Conservation (phyloP, 179 eudicot species). For the Heliamphora pulchella region DNA sequence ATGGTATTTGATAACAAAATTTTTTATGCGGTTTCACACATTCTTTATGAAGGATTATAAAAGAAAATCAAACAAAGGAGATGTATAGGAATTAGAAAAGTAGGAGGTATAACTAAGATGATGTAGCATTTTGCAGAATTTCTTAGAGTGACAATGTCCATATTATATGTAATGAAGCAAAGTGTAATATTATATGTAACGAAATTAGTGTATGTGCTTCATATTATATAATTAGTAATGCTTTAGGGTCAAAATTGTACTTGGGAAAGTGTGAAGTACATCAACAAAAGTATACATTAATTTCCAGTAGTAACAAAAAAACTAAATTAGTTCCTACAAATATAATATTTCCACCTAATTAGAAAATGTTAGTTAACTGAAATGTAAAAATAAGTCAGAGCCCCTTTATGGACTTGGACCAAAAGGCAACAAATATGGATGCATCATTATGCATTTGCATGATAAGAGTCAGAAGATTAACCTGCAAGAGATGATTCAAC, state of each 20-base stretch:
- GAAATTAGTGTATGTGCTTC: background rate
- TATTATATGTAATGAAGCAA: too few species aligned
- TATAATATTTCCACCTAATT: background rate
- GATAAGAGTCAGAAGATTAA: conserved; percentile 14
- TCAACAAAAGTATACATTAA: background rate
- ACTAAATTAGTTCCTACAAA: background rate
- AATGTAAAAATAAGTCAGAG: background rate
- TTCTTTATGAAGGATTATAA: background rate
- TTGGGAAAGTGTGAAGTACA: background rate
- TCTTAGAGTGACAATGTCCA: background rate
- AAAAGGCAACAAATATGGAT: background rate
- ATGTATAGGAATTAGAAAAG: background rate
- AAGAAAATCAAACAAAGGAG: background rate
- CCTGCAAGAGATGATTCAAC: conserved; percentile 53
- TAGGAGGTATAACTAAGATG: background rate
- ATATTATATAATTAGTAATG: background rate
- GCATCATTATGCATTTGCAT: background rate
- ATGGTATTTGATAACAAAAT: background rate
- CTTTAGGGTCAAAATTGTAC: background rate
- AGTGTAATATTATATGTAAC: background rate
- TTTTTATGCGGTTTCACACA: background rate
- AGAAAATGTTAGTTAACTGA: background rate
- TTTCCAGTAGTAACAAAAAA: background rate
- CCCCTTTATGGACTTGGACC: background rate
- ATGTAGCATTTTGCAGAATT: background rate